Base-by-base conservation (phyloP, 2,329 filamentous ascomycete genomes). In the Alternaria brassicae region DNA sequence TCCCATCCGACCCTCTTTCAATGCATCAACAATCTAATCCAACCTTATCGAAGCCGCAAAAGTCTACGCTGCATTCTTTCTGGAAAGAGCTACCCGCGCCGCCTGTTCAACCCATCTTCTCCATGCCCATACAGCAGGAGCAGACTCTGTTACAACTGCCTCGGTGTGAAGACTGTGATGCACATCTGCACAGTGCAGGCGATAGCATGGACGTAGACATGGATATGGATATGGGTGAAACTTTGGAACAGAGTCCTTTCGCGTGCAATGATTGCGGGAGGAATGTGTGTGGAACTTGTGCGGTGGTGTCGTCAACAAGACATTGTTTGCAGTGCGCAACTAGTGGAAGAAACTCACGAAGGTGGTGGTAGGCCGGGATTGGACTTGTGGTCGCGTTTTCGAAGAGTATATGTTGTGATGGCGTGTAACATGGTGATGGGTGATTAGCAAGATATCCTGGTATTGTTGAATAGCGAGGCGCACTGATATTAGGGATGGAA, bases 41-140 rank as follows among this genome's bases (percentile, higher is more conserved):
- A 39, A 12, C 44, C 32, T 25, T 53, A 10, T 62, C 63, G 28
- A 64, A 71, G 36, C 64, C 71, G 23, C 81, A 82, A 58, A 78
- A 77, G 56, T 82, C 78, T 10, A 83, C 81, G 3, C 69, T 83
- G 1, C 81, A 83, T 58, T 73, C 77, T 2, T 83, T 83, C 67
- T 83, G 81, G 81, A 76, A 75, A 10, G 55, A 68, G 42, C 73
- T 83, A 2, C 66, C 76, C 7, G 73, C 76, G 15, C 67, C 73
- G 3, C 74, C 70, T 6, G 70, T 74, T 2, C 67, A 70, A 17
- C 60, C 60, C 9, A 34, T 63, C 32, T 69, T 69, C 54, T 49
- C 63, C 3, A 57, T 52, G n/a, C 58, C 68, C 28, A 47, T 59
- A n/a, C 57, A 56, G 52, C 57, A 48, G 32, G 15, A 57, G 9